These are phyloP conservation scores for Nicotiana tomentosiformis DNA, from an alignment of 257 asterid species.

Conservation along the genomic window DNA sequence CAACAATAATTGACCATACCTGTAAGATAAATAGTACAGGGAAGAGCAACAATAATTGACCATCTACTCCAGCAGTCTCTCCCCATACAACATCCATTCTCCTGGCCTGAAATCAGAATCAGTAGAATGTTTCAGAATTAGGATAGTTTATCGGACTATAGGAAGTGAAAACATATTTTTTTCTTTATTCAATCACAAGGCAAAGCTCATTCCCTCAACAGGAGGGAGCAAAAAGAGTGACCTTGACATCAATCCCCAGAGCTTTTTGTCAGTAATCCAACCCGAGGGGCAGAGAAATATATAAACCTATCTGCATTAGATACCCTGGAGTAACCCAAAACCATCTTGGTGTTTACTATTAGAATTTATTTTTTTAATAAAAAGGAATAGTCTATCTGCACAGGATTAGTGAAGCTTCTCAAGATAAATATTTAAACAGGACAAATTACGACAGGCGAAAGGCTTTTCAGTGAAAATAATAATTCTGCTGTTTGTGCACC, in stretches of 20 bases:
- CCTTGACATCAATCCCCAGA: not conserved
- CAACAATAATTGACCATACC: slow-evolving; percentile 67
- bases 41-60: slow-evolving; percentile 70
- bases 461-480: not conserved
- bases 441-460: not conserved
- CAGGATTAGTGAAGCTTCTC: not conserved
- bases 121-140: not conserved
- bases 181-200: not conserved
- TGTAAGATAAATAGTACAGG: slow-evolving; percentile 58
- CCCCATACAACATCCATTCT: slow-evolving; percentile 99
- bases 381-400: not conserved
- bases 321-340: not conserved
- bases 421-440: not conserved
- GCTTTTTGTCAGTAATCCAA: not conserved
- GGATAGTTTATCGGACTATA: not conserved
- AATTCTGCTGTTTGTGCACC: slow-evolving; percentile 33
- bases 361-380: not conserved
- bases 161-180: not conserved
- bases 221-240: not conserved
- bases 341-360: not conserved
- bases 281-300: not conserved
- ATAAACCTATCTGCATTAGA: not conserved
- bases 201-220: not conserved
- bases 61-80: slow-evolving; percentile 95
- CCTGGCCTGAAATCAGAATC: slow-evolving; percentile 55